Base-by-base conservation (phyloP, 768 basidiomycete genomes). In the Mycena crocata region DNA sequence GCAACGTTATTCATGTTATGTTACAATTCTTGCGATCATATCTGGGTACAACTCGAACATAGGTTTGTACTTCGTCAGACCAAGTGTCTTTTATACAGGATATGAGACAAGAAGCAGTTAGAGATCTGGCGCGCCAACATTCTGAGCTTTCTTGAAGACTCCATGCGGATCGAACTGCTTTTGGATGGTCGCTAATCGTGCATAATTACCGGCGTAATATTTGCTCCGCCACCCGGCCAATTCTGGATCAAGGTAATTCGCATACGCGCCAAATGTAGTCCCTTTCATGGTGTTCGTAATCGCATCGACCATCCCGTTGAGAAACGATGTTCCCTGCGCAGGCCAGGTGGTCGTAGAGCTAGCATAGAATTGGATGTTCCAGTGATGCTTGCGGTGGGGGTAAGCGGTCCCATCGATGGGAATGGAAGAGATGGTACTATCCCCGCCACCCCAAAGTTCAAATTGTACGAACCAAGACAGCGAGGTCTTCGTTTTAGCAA, bases 201-300 rank as follows among this genome's bases (percentile, higher is more conserved):
- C 28, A 55, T 65, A 65, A 42, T 72, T 64, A 13, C 45, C 58
- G 0, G 66, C 69, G 57, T 72, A 74, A 60, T 74, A 74, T 28
- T 62, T 64, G 1, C 58, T 40, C 40, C 63, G 67, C 74, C 75
- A 76, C 17, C 58, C 73, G 52, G 24, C 32, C 56, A 52, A 60
- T 35, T 54, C 32, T 21, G 64, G 57, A 23, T 76, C 75, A 23
- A 76, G 68, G 51, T 76, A 76, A 49, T 74, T 75, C 14, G 73
- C 66, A 59, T 76, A 74, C 37, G 66, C 66, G 28, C 57, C 62
- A 39, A 54, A 56, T 1, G 13, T 23, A 15, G 42, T 57, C 12
- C 39, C 46, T 21, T 34, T 23, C 63, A 60, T 60, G 40, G 32
- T 32, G 39, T 64, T 39, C 8, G 60, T 62, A 39, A 69, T 66